Conservation (phyloP, 2,329 filamentous ascomycete genomes). For the Paecilomyces variotii region DNA sequence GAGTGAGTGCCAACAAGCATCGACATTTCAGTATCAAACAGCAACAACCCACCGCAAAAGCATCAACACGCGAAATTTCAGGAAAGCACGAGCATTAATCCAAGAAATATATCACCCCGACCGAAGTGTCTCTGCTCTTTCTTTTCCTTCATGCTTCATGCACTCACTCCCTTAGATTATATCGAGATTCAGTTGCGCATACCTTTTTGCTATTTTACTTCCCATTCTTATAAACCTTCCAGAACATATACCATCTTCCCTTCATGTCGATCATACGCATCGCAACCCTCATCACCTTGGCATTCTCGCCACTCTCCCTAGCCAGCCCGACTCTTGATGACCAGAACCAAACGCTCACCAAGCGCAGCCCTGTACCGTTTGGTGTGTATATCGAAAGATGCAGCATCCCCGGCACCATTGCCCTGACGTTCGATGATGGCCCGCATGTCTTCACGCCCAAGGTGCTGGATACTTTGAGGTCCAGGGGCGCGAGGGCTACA, state of each 20-base stretch:
- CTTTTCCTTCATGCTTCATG: background rate
- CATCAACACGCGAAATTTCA: background rate
- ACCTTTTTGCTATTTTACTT: background rate
- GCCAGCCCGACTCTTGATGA: background rate
- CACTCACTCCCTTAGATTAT: background rate
- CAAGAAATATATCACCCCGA: background rate
- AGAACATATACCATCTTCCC: background rate
- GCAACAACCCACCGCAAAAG: background rate
- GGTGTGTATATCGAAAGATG: slow-evolving; percentile 39
- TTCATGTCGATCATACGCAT: background rate
- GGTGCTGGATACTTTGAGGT: slow-evolving; percentile 49
- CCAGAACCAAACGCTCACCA: background rate
- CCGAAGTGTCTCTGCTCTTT: background rate
- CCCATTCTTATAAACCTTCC: background rate
- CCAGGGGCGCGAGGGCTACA: slow-evolving; percentile 52
- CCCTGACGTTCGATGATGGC: slow-evolving; percentile 59
- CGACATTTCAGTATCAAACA: background rate
- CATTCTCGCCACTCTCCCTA: background rate
- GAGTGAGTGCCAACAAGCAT: no score
- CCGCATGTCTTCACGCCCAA: slow-evolving; percentile 51
- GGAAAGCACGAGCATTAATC: background rate
- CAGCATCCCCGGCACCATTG: slow-evolving; percentile 46
- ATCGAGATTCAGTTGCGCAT: background rate
- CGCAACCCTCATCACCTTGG: background rate
- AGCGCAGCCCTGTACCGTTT: slow-evolving; percentile 12